phyloP scores from a whole-genome alignment of 495 filamentous ascomycete genomes.

The Aspergillus conjunctus region DNA sequence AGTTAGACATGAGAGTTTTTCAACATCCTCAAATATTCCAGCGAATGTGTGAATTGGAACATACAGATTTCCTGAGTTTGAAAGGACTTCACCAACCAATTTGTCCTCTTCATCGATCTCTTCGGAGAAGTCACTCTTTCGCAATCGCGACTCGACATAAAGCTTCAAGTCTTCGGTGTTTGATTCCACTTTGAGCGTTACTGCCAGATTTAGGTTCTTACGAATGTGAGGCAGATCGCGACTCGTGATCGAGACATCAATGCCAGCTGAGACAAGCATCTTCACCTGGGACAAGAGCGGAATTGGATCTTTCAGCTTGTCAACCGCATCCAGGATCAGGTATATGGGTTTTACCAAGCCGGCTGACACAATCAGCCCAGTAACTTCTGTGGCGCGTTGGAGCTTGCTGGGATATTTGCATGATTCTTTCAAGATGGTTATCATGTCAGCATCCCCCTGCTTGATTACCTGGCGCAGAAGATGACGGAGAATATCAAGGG shows the following conservation, averaged over 20 bases:
- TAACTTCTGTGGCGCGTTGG: constrained; percentile 5
- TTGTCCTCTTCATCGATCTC: constrained; percentile 1
- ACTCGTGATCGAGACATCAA: constrained; percentile 11
- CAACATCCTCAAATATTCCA: too few species aligned
- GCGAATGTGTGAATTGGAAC: too few species aligned
- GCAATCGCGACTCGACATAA: constrained; percentile 10
- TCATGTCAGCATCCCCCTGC: neutral
- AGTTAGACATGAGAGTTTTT: neutral
- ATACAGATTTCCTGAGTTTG: constrained; percentile 14
- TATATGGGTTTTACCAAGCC: constrained; percentile 4
- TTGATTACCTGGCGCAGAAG: constrained; percentile 17
- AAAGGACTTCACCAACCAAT: constrained; percentile 8
- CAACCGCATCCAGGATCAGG: constrained; percentile 13
- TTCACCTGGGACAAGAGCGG: neutral
- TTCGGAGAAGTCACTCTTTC: constrained; percentile 12
- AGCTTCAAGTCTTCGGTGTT: constrained; percentile 1
- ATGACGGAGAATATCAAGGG: constrained; percentile 13
- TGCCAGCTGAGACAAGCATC: neutral
- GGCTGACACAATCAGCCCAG: constrained; percentile 6
- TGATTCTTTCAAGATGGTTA: constrained; percentile 1
- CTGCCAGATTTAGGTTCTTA: constrained; percentile 7
- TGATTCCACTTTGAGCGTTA: neutral
- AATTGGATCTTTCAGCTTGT: constrained; percentile 11
- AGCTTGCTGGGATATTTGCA: constrained; percentile 2
- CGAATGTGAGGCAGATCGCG: constrained; percentile 16